These are phyloP conservation scores for Meyerozyma sp. DNA, from an alignment of 1,139 yeast genomes.

Conservation along the genomic window DNA sequence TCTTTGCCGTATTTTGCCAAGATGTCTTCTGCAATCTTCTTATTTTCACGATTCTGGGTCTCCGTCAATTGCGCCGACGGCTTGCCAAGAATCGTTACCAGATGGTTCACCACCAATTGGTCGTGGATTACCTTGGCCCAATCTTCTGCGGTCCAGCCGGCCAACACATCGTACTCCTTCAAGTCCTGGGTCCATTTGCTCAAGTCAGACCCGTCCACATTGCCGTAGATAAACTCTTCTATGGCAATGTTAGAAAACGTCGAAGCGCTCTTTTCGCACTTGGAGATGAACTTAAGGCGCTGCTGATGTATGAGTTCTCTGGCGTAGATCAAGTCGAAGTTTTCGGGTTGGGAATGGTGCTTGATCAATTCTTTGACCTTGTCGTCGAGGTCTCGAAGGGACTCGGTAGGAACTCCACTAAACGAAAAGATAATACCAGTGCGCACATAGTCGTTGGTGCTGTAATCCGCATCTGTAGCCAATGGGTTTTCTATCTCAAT, in stretches of 20 bases:
- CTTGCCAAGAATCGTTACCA: conserved; percentile 66
- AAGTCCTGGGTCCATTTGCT: conserved; percentile 49
- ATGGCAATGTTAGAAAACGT: conserved; percentile 65
- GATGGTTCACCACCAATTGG: conserved; percentile 58
- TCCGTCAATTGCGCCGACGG: conserved; percentile 69
- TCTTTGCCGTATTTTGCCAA: conserved; percentile 49
- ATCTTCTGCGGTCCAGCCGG: conserved; percentile 55
- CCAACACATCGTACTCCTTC: conserved; percentile 54
- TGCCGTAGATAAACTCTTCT: conserved; percentile 76
- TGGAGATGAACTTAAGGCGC: conserved; percentile 56
- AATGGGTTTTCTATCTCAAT: conserved; percentile 81
- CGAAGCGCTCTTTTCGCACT: conserved; percentile 62
- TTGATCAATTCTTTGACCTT: conserved; percentile 47
- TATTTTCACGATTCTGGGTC: conserved; percentile 45
- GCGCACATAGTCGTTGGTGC: conserved; percentile 65
- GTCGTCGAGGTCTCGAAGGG: conserved; percentile 47
- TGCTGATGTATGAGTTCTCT: conserved; percentile 63
- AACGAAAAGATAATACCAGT: conserved; percentile 56
- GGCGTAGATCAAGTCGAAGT: conserved; percentile 62
- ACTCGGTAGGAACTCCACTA: conserved; percentile 73
- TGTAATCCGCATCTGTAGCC: conserved; percentile 66
- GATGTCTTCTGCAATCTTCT: conserved; percentile 45
- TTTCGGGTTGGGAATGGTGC: conserved; percentile 41
- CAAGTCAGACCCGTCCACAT: conserved; percentile 54
- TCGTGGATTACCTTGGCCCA: conserved; percentile 59